Evolutionary conservation across 2,329 filamentous ascomycete genomes (phyloP).

Genomic region (Atkinsonella hypoxylon): DNA sequence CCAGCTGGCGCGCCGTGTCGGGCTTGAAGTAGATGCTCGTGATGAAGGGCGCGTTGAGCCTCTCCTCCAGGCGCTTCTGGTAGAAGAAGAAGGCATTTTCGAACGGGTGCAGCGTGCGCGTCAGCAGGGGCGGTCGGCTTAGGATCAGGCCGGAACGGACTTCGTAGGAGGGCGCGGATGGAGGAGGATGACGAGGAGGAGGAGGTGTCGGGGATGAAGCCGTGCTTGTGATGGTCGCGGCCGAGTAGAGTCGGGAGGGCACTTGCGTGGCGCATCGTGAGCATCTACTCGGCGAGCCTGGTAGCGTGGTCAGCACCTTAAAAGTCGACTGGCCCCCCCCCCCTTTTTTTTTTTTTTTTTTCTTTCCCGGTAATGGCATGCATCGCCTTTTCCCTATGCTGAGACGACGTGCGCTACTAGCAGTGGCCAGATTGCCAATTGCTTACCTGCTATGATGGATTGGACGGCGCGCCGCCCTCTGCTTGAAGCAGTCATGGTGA

Average conservation of each 20-base stretch:
- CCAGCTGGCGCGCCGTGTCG: constrained; percentile 69
- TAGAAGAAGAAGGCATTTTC: constrained; percentile 94
- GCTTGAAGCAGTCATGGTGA: constrained; percentile 39
- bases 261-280: constrained; percentile 25
- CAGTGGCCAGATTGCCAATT: background rate
- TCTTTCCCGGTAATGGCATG: too few species aligned
- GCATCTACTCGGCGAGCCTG: constrained; percentile 22
- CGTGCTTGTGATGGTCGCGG: constrained; percentile 13
- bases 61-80: constrained; percentile 92
- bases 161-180: constrained; percentile 21
- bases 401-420: too few species aligned
- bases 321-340: background rate
- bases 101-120: constrained; percentile 71
- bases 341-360: too few species aligned
- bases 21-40: constrained; percentile 92
- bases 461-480: constrained; percentile 40
- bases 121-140: constrained; percentile 78
- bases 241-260: constrained; percentile 24
- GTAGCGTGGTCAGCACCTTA: background rate
- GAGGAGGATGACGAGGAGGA: constrained; percentile 9
- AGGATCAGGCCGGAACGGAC: constrained; percentile 63
- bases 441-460: constrained; percentile 38
- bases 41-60: constrained; percentile 75
- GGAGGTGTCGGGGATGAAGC: constrained; percentile 9
- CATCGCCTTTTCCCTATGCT: too few species aligned